These are phyloP conservation scores for Globisporangium takayamanum DNA, from an alignment of 352 stramenopile species.

Conservation along the genomic window DNA sequence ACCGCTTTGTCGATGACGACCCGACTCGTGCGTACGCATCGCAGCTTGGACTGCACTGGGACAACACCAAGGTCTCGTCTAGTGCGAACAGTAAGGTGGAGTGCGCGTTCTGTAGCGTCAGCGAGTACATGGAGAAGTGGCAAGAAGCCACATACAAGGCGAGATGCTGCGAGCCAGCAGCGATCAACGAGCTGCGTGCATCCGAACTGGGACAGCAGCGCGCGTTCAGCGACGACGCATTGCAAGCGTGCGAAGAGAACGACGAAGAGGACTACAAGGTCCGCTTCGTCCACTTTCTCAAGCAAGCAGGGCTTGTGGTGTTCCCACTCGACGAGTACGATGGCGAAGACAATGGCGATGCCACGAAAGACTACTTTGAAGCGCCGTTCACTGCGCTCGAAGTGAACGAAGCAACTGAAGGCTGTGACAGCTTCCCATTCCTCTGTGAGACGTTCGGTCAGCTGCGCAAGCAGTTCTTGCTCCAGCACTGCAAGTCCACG, in stretches of 20 bases:
- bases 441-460: not conserved
- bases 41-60: slow-evolving; percentile 2
- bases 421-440: not conserved
- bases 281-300: not conserved
- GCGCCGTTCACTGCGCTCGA: not conserved
- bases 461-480: not conserved
- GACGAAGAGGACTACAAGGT: not conserved
- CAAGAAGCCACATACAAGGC: not conserved
- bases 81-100: not conserved
- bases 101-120: not conserved
- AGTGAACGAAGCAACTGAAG: not conserved
- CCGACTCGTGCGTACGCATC: not conserved
- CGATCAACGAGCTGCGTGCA: not conserved
- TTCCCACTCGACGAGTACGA: not conserved
- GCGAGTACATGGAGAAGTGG: not conserved
- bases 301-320: not conserved
- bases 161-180: not conserved
- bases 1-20: slow-evolving; percentile 10
- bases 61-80: not conserved
- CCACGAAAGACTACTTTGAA: not conserved
- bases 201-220: not conserved
- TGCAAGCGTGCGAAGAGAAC: not conserved
- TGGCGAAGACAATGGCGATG: not conserved
- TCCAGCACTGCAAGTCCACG: slow-evolving; percentile 3
- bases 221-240: not conserved